Percentiles rank a stretch among this genome's conserved stretches.
Evolutionary conservation across 2,329 filamentous ascomycete species (phyloP).

Genomic region (Talaromyces rugulosus): DNA sequence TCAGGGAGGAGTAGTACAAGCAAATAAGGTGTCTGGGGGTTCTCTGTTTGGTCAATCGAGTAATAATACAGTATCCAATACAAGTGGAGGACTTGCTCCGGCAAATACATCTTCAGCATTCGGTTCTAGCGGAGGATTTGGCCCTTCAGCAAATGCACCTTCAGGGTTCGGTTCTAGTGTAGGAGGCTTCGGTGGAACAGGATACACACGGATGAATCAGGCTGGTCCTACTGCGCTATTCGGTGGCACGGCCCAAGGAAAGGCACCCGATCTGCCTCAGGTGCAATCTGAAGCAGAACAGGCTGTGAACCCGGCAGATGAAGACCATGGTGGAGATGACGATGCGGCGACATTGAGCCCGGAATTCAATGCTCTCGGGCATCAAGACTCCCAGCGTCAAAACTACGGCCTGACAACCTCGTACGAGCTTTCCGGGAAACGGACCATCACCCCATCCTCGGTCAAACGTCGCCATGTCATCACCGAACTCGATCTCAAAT

Average conservation of each 20-base stretch:
- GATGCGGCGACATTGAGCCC: slow-evolving; percentile 1
- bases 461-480: slow-evolving; percentile 35
- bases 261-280: not conserved
- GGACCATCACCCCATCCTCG: slow-evolving; percentile 32
- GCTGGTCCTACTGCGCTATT: not conserved
- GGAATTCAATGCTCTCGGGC: slow-evolving; percentile 8
- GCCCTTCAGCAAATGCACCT: no score
- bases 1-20: no score
- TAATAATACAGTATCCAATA: not conserved
- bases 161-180: not conserved
- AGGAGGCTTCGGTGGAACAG: not conserved
- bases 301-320: slow-evolving; percentile 4
- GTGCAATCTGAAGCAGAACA: not conserved
- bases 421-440: slow-evolving; percentile 36
- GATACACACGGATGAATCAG: no score
- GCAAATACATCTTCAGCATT: not conserved
- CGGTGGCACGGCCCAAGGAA: not conserved
- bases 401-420: slow-evolving; percentile 39
- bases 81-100: not conserved
- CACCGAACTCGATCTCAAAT: slow-evolving; percentile 31
- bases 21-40: no score
- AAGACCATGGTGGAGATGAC: not conserved
- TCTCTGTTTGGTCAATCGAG: not conserved
- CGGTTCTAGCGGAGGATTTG: not conserved
- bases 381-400: slow-evolving; percentile 35